Evolutionary conservation across 176 grass and related monocot genomes (phyloP).

Genomic region (Elaeis guineensis): DNA sequence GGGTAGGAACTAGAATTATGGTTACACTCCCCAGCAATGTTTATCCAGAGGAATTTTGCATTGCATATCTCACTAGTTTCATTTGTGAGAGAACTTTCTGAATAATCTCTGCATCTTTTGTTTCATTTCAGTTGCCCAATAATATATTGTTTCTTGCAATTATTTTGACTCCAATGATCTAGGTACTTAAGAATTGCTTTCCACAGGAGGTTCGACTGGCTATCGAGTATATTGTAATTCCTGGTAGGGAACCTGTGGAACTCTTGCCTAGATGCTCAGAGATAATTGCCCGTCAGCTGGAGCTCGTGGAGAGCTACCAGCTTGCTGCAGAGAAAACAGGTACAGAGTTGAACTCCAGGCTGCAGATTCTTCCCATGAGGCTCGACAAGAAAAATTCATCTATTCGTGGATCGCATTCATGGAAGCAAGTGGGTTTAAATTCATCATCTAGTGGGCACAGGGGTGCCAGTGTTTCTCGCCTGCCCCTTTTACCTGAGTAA

Average conservation of each 20-base stretch:
- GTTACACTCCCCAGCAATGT: no score
- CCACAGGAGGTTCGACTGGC: constrained; percentile 76
- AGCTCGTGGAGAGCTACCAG: constrained; percentile 97
- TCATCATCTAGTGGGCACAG: constrained; percentile 39
- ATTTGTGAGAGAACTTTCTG: no score
- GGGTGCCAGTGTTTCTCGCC: constrained; percentile 58
- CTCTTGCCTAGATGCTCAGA: constrained; percentile 95
- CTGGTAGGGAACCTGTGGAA: constrained; percentile 79
- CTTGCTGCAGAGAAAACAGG: constrained; percentile 79
- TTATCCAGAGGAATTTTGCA: no score
- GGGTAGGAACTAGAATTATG: no score
- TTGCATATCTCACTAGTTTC: no score
- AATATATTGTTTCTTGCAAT: no score
- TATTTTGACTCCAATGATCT: no score
- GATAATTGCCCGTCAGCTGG: constrained; percentile 85
- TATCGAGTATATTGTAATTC: constrained; percentile 96
- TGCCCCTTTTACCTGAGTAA: constrained; percentile 80
- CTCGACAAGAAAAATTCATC: constrained; percentile 47
- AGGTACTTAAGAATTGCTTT: background rate
- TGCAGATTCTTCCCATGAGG: constrained; percentile 95
- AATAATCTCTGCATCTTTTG: no score
- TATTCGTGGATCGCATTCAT: constrained; percentile 1
- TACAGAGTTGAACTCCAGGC: constrained; percentile 72
- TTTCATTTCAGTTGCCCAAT: no score
- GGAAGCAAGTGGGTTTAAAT: constrained; percentile 43